These are phyloP conservation scores for Corchorus olitorius DNA, from an alignment of 345 rosid species.

Conservation along the genomic window DNA sequence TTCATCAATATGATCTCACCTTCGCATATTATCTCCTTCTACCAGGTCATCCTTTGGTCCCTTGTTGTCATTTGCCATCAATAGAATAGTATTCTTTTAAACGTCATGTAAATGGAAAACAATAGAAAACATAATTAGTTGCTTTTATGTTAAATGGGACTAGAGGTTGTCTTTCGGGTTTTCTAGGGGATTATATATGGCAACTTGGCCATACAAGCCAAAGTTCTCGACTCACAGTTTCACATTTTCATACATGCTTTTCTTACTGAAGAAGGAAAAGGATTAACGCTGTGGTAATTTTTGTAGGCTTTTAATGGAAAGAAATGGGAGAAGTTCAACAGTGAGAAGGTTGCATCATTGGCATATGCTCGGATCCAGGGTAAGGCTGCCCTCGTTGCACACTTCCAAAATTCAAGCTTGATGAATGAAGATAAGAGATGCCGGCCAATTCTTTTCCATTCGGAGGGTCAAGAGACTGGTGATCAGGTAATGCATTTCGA, in stretches of 20 bases:
- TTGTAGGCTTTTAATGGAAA: constrained; percentile 86
- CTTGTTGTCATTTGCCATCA: background rate
- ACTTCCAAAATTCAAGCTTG: constrained; percentile 85
- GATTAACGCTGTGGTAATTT: constrained; percentile 17
- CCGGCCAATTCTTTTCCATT: constrained; percentile 74
- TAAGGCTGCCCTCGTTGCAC: constrained; percentile 81
- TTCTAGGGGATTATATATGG: background rate
- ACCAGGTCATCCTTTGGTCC: constrained; percentile 52
- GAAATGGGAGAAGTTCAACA: constrained; percentile 96
- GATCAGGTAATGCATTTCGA: constrained; percentile 55
- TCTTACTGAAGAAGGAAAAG: background rate
- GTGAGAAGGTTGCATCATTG: constrained; percentile 89
- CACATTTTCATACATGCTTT: background rate
- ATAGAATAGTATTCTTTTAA: background rate
- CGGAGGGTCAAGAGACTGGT: constrained; percentile 56
- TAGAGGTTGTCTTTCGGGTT: background rate
- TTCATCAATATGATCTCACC: constrained; percentile 94
- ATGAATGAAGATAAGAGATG: constrained; percentile 84
- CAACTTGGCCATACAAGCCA: constrained; percentile 2
- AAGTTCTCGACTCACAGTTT: background rate
- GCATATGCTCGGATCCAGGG: constrained; percentile 98
- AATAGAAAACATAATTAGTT: constrained; percentile 3
- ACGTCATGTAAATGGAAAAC: background rate
- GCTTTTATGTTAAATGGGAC: background rate
- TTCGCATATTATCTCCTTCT: constrained; percentile 80